Conservation (phyloP, 805 yeast genomes). For the Ogataea saltuana region DNA sequence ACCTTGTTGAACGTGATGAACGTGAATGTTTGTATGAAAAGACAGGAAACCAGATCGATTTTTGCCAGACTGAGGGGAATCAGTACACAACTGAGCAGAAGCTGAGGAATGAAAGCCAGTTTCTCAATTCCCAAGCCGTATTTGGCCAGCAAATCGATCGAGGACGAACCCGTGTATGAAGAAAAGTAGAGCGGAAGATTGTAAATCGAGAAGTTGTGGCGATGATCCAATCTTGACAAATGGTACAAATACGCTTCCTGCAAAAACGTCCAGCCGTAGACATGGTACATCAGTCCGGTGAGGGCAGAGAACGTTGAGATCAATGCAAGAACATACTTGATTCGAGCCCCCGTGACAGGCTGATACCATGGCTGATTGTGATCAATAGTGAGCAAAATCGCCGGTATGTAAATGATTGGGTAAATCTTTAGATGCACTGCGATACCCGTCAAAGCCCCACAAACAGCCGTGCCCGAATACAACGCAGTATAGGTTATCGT, state of each 20-base stretch:
- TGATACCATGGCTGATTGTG: constrained; percentile 33
- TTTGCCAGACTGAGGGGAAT: constrained; percentile 52
- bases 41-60: constrained; percentile 47
- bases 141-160: constrained; percentile 12
- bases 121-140: constrained; percentile 31
- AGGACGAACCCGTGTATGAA: constrained; percentile 39
- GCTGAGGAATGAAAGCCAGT: constrained; percentile 83
- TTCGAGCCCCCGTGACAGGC: constrained; percentile 45
- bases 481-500: constrained; percentile 51
- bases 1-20: constrained; percentile 80
- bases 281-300: constrained; percentile 59
- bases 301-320: constrained; percentile 45
- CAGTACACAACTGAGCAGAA: constrained; percentile 55
- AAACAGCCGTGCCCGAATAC: constrained; percentile 31
- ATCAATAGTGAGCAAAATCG: constrained; percentile 48
- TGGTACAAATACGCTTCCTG: constrained; percentile 83
- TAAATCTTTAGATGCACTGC: constrained; percentile 89
- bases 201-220: constrained; percentile 93
- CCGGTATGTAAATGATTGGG: constrained; percentile 85
- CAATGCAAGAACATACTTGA: constrained; percentile 44
- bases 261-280: constrained; percentile 76
- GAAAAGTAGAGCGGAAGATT: constrained; percentile 68
- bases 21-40: constrained; percentile 77
- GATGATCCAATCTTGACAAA: constrained; percentile 79
- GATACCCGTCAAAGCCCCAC: constrained; percentile 63